A percentile compares a stretch with the other conserved stretches of the same genome.
Evolutionary conservation across 768 basidiomycete species (phyloP).

Genomic region (Lactarius akahatsu): DNA sequence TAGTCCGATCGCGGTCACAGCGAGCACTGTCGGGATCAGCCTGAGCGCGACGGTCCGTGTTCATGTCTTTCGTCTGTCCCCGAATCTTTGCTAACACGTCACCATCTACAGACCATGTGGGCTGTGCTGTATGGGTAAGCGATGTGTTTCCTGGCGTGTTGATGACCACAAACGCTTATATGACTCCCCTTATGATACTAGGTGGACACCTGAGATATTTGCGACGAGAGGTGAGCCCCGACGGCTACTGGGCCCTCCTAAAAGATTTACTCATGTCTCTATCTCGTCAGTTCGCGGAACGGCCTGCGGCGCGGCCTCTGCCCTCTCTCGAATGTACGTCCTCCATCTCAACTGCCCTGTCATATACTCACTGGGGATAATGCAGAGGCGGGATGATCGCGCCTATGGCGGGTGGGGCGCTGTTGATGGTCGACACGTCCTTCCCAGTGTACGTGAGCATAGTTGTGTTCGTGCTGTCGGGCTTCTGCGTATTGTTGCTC

Average conservation of each 20-base stretch:
- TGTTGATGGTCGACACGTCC: constrained; percentile 64
- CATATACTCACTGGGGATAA: constrained; percentile 15
- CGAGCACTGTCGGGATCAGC: constrained; percentile 74
- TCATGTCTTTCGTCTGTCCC: background rate
- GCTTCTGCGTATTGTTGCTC: constrained; percentile 59
- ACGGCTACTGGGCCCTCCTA: background rate
- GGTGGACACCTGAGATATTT: constrained; percentile 86
- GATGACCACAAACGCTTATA: background rate
- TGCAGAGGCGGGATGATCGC: constrained; percentile 86
- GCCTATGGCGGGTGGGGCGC: constrained; percentile 70
- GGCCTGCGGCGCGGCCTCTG: constrained; percentile 85
- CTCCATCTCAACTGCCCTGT: constrained; percentile 6
- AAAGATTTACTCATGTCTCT: background rate
- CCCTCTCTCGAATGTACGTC: constrained; percentile 76
- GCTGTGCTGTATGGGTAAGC: constrained; percentile 74
- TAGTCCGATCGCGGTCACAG: constrained; percentile 56
- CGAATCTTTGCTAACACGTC: background rate
- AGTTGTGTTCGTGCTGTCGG: constrained; percentile 61
- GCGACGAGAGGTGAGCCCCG: constrained; percentile 61
- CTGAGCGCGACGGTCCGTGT: constrained; percentile 65
- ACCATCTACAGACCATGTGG: constrained; percentile 57
- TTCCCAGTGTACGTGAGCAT: constrained; percentile 79
- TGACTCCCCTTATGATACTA: constrained; percentile 31
- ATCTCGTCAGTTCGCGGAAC: constrained; percentile 68
- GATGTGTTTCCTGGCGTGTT: background rate